These are phyloP conservation scores for Salvia hispanica DNA, from an alignment of 257 asterid genomes.

Conservation along the genomic window DNA sequence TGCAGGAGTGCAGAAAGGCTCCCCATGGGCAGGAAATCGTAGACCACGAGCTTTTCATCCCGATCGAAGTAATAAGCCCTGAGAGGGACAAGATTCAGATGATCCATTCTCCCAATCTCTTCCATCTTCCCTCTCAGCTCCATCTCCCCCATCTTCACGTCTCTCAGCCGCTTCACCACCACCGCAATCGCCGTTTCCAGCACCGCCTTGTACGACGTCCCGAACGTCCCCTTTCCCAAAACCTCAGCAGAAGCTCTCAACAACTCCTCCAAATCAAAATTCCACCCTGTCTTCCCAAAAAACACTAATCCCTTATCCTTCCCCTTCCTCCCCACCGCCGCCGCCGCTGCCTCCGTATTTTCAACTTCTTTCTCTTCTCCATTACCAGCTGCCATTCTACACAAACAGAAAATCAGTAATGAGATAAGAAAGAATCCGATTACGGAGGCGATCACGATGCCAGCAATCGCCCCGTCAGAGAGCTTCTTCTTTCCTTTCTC, in stretches of 20 bases:
- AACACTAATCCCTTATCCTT: conserved; percentile 50
- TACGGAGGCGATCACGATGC: conserved; percentile 62
- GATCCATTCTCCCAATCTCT: conserved; percentile 63
- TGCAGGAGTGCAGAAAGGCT: conserved; percentile 93
- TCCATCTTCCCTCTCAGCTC: conserved; percentile 68
- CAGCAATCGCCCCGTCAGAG: conserved; percentile 79
- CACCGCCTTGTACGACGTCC: conserved; percentile 82
- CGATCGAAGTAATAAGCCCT: conserved; percentile 67
- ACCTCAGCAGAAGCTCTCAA: conserved; percentile 95
- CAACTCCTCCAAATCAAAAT: conserved; percentile 73
- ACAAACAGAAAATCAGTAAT: conserved; percentile 50
- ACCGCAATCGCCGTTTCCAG: conserved; percentile 61
- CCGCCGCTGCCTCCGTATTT: conserved; percentile 35
- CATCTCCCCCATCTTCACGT: conserved; percentile 57
- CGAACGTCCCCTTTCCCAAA: conserved; percentile 85
- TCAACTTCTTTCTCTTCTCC: conserved; percentile 38
- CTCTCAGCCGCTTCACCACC: conserved; percentile 88
- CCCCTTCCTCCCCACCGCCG: conserved; percentile 32
- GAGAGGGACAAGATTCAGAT: conserved; percentile 69
- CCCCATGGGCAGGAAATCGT: conserved; percentile 75
- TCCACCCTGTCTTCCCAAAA: conserved; percentile 46
- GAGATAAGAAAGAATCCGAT: conserved; percentile 51
- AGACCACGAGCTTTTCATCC: conserved; percentile 85
- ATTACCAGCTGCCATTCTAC: conserved; percentile 39
- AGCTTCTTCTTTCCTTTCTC: conserved; percentile 40